Base-by-base conservation (phyloP, 129 eudicot genomes). In the Pseudognaphalium luteoalbum region DNA sequence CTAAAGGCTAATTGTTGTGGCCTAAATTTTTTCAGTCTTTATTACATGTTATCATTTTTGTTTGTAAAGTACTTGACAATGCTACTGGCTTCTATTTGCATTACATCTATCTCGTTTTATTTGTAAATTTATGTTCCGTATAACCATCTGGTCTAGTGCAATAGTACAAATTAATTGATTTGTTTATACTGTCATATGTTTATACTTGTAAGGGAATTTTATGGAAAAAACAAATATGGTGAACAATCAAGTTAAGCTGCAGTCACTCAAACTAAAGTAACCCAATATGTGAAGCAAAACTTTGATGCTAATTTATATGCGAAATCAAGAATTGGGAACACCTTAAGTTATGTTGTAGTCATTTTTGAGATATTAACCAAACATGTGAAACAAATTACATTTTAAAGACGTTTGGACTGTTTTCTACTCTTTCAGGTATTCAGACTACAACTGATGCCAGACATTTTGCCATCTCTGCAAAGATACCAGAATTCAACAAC, bases 391-490 rank as follows among this genome's bases (percentile, higher is more conserved):
- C 44, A 32, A 70, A 37, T 0, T 8, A 14, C 2, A 60, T 39
- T 1, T 47, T 21, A 51, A 52, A 29, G 39, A 64, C 0, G 4
- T 30, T 32, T 64, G 22, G 10, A 32, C 33, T 32, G 19, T 32
- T 64, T 5, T 52, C 29, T 28, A 68, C 28, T 44, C 61, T 78
- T 76, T 62, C 89, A 92, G 98, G 98, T 66, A 83, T 92, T 77
- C 93, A 89, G 78, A 92, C 98, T 30, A 3, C 90, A 17, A 78
- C 86, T 41, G 98, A 92, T 84, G 98, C 98, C 44, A 87, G 84
- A 70, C 98, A 92, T 79, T 89, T 71, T 81, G 96, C 98, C 61
- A 89, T 92, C 33, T 92, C 98, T 50, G 98, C 98, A 25, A 91
- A 89, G 85, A 84, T 84, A 66, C 98, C 98, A 2, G 96, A 92